Percentiles rank a stretch among this genome's conserved stretches.
phyloP scores from a whole-genome alignment of 257 asterid genomes.

The Coffea canephora region DNA sequence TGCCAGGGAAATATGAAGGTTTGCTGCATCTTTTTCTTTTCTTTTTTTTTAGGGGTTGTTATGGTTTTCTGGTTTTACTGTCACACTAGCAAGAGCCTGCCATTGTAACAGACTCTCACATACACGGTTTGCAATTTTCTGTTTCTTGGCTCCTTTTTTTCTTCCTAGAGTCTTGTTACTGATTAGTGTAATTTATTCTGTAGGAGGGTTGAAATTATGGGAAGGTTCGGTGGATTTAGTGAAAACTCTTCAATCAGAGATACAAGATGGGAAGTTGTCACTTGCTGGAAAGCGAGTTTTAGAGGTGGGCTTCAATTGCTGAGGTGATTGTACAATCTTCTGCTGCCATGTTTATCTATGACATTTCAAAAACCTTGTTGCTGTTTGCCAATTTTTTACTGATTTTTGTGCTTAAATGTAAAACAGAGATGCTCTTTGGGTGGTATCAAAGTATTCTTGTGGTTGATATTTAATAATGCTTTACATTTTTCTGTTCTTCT shows the following conservation, averaged over 20 bases:
- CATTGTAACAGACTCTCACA: not conserved
- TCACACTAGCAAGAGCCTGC: not conserved
- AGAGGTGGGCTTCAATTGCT: conserved; percentile 71
- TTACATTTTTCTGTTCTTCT: not conserved
- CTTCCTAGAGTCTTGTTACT: not conserved
- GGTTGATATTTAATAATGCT: not conserved
- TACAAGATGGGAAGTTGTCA: conserved; percentile 54
- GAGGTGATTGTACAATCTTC: conserved; percentile 42
- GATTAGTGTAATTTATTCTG: not conserved
- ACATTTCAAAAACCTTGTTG: not conserved
- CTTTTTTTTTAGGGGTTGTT: no score
- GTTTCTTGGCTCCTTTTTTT: not conserved
- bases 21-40: not conserved
- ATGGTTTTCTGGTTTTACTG: not conserved
- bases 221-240: conserved; percentile 89
- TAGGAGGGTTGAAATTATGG: conserved; percentile 96
- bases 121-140: not conserved
- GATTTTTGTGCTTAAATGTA: not conserved
- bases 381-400: not conserved
- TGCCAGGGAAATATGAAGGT: conserved; percentile 99
- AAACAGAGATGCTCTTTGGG: not conserved
- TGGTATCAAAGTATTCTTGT: not conserved
- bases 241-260: conserved; percentile 53
- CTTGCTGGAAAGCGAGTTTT: conserved; percentile 68
- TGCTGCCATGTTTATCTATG: not conserved